Base-by-base conservation (phyloP, 1,284 basidiomycete species). In the Gastroboletus turbinatus region DNA sequence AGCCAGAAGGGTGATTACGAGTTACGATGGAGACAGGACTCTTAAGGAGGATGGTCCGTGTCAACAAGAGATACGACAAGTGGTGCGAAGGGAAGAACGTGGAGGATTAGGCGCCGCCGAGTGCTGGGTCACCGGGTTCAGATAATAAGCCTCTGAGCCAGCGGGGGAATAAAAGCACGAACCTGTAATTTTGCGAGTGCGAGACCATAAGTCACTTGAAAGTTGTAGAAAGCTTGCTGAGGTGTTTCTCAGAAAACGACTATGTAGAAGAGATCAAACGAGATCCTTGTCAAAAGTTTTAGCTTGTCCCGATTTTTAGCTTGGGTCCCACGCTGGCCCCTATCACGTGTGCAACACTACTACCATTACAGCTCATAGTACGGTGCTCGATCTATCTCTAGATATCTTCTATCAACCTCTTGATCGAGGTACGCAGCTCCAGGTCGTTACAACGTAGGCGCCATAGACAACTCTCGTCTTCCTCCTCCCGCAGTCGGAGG, bases 1-100 rank as follows among this genome's bases (percentile, higher is more conserved):
- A 72, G 77, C 72, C 65, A 57, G 58, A 60, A 59, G 43, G 54
- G 56, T 59, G 53, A 58, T 10, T 5, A 55, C 32, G 40, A 27
- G 16, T n/a, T 46, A 25, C 11, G 23, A 50, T 17, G 55, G 42
- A 46, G 53, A 48, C 38, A 49, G 67, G 72, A 70, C 73, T n/a
- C n/a, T 81, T 85, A 90, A 82, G 89, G 88, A 69, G 88, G 88
- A 62, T 85, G 78, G 79, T 91, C 87, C 59, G 81, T 83, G 81
- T 83, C 83, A 69, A 85, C 74, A 64, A 84, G 78, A 70, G 76
- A 72, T 76, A 76, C 78, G 60, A 73, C 80, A 77, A 83, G 80
- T 63, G 85, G 87, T 70, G 76, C 79, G 73, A 85, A 81, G 76
- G 79, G 79, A 80, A 83, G 78, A 72, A 73, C 79, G 62, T 76